Evolutionary conservation across 1,284 basidiomycete species (phyloP).

Genomic region (Sanghuangporus sanghuang): DNA sequence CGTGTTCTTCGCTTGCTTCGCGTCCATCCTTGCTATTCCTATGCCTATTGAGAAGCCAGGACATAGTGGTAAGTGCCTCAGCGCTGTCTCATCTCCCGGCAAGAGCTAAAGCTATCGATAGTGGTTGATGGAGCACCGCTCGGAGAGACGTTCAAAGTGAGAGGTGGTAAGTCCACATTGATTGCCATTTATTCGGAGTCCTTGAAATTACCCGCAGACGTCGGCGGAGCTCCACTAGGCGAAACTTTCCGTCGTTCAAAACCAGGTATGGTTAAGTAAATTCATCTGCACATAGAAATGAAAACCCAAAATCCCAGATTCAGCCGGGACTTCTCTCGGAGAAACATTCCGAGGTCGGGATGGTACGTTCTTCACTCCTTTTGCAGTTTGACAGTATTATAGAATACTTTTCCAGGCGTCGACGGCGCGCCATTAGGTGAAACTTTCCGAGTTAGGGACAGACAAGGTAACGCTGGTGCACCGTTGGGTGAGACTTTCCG

Average conservation of each 20-base stretch:
- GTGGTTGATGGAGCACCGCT: not conserved
- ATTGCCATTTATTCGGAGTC: not conserved
- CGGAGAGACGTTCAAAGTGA: slow-evolving; percentile 8
- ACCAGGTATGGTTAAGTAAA: not conserved
- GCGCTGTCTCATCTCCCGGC: not conserved
- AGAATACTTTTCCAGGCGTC: not conserved
- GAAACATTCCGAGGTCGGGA: slow-evolving; percentile 11
- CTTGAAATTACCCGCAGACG: not conserved
- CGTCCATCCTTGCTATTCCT: slow-evolving; percentile 1
- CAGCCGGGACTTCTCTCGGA: slow-evolving; percentile 4
- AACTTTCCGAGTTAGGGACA: slow-evolving; percentile 7
- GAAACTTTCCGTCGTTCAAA: slow-evolving; percentile 8
- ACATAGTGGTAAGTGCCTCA: not conserved
- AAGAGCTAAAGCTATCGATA: not conserved
- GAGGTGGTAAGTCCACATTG: not conserved
- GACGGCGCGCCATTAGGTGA: slow-evolving; percentile 5
- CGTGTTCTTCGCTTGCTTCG: slow-evolving; percentile 5
- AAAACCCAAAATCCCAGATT: not conserved
- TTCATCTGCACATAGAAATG: not conserved
- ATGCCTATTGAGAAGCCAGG: not conserved
- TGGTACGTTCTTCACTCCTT: not conserved
- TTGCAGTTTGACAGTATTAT: not conserved
- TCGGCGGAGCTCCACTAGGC: slow-evolving; percentile 5
- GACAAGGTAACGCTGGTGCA: not conserved
- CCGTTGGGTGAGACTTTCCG: slow-evolving; percentile 14